Evolutionary conservation across 768 basidiomycete species (phyloP).

Genomic region (Favolaschia claudopus): DNA sequence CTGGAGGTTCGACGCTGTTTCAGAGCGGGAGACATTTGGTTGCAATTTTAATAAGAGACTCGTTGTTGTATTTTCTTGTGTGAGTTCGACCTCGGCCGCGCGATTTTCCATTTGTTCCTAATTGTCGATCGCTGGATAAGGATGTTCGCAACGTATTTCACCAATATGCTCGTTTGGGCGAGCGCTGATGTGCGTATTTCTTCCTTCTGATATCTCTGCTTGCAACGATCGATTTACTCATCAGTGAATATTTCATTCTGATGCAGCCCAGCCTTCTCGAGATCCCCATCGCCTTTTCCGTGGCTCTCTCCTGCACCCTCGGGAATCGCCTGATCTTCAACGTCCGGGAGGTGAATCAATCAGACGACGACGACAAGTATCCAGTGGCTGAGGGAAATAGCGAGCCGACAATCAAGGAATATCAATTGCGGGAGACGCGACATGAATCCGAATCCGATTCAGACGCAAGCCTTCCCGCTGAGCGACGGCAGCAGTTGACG

Average conservation of each 20-base stretch:
- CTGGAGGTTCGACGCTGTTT: constrained; percentile 41
- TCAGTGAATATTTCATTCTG: neutral
- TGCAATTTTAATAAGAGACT: constrained; percentile 61
- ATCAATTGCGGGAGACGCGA: constrained; percentile 2
- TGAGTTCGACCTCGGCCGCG: constrained; percentile 35
- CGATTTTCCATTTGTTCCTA: neutral
- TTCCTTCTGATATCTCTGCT: constrained; percentile 2
- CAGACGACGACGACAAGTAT: constrained; percentile 23
- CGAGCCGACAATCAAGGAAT: constrained; percentile 10
- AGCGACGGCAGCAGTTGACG: constrained; percentile 27
- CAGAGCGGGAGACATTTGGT: constrained; percentile 54
- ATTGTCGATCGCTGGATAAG: constrained; percentile 41
- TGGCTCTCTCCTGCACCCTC: constrained; percentile 65
- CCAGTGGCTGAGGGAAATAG: neutral
- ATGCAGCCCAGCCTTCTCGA: constrained; percentile 50
- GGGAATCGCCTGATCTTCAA: constrained; percentile 66
- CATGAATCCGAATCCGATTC: neutral
- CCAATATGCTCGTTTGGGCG: constrained; percentile 54
- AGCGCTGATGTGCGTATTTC: constrained; percentile 40
- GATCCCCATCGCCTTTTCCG: constrained; percentile 64
- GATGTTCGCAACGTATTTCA: constrained; percentile 63
- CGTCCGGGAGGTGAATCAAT: constrained; percentile 51
- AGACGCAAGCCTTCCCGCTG: constrained; percentile 4
- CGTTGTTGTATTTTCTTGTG: constrained; percentile 64
- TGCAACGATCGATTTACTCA: neutral